Conservation (phyloP, 192 early-diverging fungal genomes). For the Fimicolochytrium jonesii region DNA sequence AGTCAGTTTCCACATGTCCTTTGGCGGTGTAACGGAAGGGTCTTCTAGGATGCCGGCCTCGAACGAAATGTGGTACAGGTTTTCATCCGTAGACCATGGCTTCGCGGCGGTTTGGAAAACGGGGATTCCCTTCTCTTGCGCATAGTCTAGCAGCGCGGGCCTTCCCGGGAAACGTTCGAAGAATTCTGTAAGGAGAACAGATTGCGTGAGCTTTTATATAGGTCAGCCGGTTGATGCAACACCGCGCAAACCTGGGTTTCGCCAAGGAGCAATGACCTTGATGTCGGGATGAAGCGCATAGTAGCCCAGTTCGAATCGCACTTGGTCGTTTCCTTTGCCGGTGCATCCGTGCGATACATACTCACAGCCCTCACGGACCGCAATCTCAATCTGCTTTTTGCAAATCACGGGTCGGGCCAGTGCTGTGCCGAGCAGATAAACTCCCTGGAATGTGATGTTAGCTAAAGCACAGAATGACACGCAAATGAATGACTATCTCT, state of each 20-base stretch:
- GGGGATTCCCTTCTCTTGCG: slow-evolving; percentile 83
- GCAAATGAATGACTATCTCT: background rate
- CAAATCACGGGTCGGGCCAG: slow-evolving; percentile 97
- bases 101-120: slow-evolving; percentile 93
- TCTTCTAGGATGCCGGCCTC: slow-evolving; percentile 98
- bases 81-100: slow-evolving; percentile 99
- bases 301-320: slow-evolving; percentile 98
- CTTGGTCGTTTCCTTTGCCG: slow-evolving; percentile 99
- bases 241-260: slow-evolving; percentile 80
- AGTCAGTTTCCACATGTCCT: slow-evolving; percentile 99
- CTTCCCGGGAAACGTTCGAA: slow-evolving; percentile 93
- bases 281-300: slow-evolving; percentile 91
- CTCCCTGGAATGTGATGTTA: slow-evolving; percentile 36
- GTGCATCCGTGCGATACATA: slow-evolving; percentile 99
- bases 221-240: no score
- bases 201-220: no score
- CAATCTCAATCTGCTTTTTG: slow-evolving; percentile 82
- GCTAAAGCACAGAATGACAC: background rate
- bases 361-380: slow-evolving; percentile 86
- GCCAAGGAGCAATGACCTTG: slow-evolving; percentile 97
- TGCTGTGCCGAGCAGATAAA: slow-evolving; percentile 96
- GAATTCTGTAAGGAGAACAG: no score
- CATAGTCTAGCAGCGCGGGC: slow-evolving; percentile 86
- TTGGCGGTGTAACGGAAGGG: slow-evolving; percentile 91
- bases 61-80: slow-evolving; percentile 98